phyloP scores from a whole-genome alignment of 805 yeast genomes.

The Spathaspora arborariae region DNA sequence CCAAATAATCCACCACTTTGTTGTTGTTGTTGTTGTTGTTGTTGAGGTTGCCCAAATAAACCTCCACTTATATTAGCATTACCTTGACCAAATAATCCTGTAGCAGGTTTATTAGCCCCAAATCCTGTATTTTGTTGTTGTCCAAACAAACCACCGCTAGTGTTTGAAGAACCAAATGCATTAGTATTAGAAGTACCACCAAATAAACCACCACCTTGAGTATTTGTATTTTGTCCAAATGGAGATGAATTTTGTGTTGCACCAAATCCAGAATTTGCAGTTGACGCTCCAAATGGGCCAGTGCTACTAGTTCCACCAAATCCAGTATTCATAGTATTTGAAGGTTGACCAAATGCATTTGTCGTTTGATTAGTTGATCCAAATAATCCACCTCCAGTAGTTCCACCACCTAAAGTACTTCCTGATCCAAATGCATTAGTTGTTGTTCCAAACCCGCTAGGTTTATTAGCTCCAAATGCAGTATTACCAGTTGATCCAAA shows the following conservation, averaged over 20 bases:
- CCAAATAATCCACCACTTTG: conserved; percentile 22
- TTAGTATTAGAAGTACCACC: conserved; percentile 15
- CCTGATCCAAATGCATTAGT: conserved; percentile 9
- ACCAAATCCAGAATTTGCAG: conserved; percentile 2
- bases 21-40: not conserved
- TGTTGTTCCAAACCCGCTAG: conserved; percentile 15
- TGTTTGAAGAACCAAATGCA: conserved; percentile 15
- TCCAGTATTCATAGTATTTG: conserved; percentile 2
- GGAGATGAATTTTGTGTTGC: conserved; percentile 5
- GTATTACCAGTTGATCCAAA: conserved; percentile 21
- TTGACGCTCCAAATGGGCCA: conserved; percentile 10
- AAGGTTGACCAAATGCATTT: conserved; percentile 9
- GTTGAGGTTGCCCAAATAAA: conserved; percentile 1
- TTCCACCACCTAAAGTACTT: conserved; percentile 16
- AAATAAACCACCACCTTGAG: conserved; percentile 11
- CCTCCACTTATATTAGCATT: conserved; percentile 5
- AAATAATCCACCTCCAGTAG: conserved; percentile 27
- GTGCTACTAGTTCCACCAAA: conserved; percentile 12
- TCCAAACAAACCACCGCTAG: conserved; percentile 21
- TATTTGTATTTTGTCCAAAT: conserved; percentile 9
- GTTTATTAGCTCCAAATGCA: conserved; percentile 28
- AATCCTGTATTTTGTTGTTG: conserved; percentile 6
- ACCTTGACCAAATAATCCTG: conserved; percentile 13
- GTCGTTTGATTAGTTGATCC: conserved; percentile 14
- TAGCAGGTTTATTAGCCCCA: conserved; percentile 14